phyloP scores from a whole-genome alignment of 2,329 filamentous ascomycete genomes.

The Beauveria varroae region DNA sequence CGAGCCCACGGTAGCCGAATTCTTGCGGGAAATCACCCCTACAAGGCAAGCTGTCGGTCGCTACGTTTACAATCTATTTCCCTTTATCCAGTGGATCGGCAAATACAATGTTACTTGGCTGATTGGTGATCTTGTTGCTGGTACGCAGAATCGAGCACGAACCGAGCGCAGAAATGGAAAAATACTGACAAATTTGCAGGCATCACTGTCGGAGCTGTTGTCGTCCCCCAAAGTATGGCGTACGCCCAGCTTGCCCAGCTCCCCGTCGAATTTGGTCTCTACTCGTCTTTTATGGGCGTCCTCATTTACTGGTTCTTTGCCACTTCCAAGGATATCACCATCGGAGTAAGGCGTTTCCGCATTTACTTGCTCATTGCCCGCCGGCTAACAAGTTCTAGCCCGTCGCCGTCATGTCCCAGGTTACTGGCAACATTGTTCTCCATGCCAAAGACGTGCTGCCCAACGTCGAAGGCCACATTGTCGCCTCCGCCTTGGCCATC shows the following conservation, averaged over 20 bases:
- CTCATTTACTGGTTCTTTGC: constrained; percentile 96
- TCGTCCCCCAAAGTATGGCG: constrained; percentile 49
- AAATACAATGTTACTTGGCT: constrained; percentile 43
- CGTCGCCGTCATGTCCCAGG: constrained; percentile 45
- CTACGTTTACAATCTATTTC: constrained; percentile 38
- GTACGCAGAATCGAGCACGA: constrained; percentile 15
- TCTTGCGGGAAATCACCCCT: constrained; percentile 31
- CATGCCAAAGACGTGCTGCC: constrained; percentile 31
- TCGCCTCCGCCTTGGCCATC: constrained; percentile 41
- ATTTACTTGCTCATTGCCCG: neutral
- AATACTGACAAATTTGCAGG: constrained; percentile 16
- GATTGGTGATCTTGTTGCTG: constrained; percentile 38
- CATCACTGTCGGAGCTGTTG: constrained; percentile 33
- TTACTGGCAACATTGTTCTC: constrained; percentile 41
- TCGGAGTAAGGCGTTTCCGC: constrained; percentile 51
- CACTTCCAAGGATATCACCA: constrained; percentile 87
- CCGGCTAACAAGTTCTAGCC: constrained; percentile 31
- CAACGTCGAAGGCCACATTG: constrained; percentile 31
- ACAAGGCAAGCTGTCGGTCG: constrained; percentile 20
- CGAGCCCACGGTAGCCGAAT: constrained; percentile 36
- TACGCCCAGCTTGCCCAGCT: constrained; percentile 43
- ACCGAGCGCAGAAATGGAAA: neutral
- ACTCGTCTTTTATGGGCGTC: constrained; percentile 90
- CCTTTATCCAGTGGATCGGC: constrained; percentile 42
- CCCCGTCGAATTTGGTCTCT: constrained; percentile 41